Evolutionary conservation across 2,329 filamentous ascomycete species (phyloP), one percentile per base, ranked within the genome.

Genomic region (Epichloe sp.): DNA sequence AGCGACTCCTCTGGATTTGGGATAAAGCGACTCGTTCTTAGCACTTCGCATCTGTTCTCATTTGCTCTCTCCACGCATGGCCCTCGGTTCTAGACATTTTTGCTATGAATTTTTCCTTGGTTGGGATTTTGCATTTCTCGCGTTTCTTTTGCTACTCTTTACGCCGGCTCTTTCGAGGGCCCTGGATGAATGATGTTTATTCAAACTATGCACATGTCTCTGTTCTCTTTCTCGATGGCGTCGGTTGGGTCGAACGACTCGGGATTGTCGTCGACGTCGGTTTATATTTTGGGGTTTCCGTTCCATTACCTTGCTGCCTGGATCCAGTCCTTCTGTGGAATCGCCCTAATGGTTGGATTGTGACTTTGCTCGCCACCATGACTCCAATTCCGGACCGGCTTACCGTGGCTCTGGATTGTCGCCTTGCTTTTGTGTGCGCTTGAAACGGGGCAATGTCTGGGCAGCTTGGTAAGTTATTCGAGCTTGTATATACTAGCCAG

Each of bases 401-500:
- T 51, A 43, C 45, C 45, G 43, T 47, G 42, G 44, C 41, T 50
- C 52, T 54, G 54, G 43, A 53, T 53, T 56, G 57, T 57, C 63
- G 26, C 49, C 48, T 34, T 6, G 37, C 34, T 36, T 37, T 47
- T 52, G 17, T 57, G 62, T 47, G 43, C 36, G 43, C 12, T 23
- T 31, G 4, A 44, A 57, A 56, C 59, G 57, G 58, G 65, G 64
- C 62, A 60, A 63, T 60, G 63, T 70, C 71, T 64, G 71, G 74
- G 73, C 73, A 76, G 73, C 72, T 69, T 72, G 73, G 73, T 76
- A 68, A 75, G 73, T 70, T 60, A 61, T 65, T 64, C 63, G 65
- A 69, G 69, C 70, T 69, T 76, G 73, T 76, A 75, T 71, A 74
- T 76, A 73, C 68, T 66, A 65, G 65, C 68, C 68, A 71, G 68